Evolutionary conservation across 2,329 filamentous ascomycete genomes (phyloP), one percentile per base, ranked within the genome.

Genomic region (Drechslerella coelobrocha): DNA sequence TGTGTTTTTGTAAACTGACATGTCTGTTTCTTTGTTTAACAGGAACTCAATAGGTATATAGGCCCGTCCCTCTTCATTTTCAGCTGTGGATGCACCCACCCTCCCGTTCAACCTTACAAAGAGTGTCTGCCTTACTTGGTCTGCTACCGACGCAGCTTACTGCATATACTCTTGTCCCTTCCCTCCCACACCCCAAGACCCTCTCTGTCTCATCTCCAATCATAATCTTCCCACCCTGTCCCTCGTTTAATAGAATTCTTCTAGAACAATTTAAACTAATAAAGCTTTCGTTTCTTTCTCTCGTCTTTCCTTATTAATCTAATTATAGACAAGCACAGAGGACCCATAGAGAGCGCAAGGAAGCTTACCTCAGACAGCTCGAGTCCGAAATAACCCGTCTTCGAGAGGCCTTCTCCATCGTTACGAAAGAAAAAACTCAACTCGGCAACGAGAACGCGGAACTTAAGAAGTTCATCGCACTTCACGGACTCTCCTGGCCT

Each of bases 301-400:
- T 61, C 61, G 24, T 60, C 14, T 47, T 55, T 19, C 47, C 59
- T 53, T 34, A 34, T 54, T 71, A 59, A 57, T 55, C 59, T 53
- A 53, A 63, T 52, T 97, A 97, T 78, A 86, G 94, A 73, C 93
- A 97, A 81, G 94, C 94, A 27, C 94, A 97, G 80, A 89, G 94
- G 77, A 97, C 94, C 17, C 94, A 99, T 79, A 91, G 94, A 61
- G 94, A 97, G 81, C 87, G 94, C 74, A 97, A 97, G 79, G 94
- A 97, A 80, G 85, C 92, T 76, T 97, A 97, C 79, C 95, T 97
- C 82, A 95, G 95, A 79, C 87, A 90, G 9, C 85, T 97, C 14
- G 94, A 99, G 79, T 88, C 93, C 77, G 92, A 97, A 80, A 89
- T 97, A 3, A 83, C 95, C 19, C 88, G 91, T 52, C 83, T 97